Base-by-base conservation (phyloP, 78 protist species). In the Diacronema lutheri region DNA sequence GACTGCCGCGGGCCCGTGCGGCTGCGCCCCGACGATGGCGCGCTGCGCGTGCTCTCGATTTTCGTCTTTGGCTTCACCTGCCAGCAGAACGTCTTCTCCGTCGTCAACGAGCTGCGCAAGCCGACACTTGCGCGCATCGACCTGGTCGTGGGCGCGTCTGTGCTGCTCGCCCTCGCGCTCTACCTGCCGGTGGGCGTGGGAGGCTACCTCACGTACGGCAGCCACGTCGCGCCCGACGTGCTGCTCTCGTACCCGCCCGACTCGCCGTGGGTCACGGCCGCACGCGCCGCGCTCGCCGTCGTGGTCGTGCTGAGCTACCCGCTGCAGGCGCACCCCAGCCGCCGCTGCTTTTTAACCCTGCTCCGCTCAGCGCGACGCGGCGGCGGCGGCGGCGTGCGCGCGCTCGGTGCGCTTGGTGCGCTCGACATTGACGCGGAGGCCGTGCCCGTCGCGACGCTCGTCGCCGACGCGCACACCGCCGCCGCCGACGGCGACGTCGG, bases 271-370 rank as follows among this genome's bases (percentile, higher is more conserved):
- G 46, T 26, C 40, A 38, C 29, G 29, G 33, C 46, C 20, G 79
- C 60, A 1, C 87, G 87, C 64, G 1, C 66, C 33, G 21, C 16
- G 21, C 3, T 83, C n/a, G 74, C 62, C 6, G 19, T 71, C 26
- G 64, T 66, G 25, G 87, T 73, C n/a, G 7, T 41, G 50, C 44
- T 31, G 80, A 64, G 64, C 61, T 83, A 83, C 79, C 81, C 87
- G 12, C 80, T 83, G 41, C 87, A 83, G 55, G 3, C 37, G 25
- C 87, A 83, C 87, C 87, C 87, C 4, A 6, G 35, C 44, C 65
- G 83, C 56, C 9, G 1, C 33, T 50, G 83, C 50, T 0, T 7
- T 9, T n/a, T 46, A 19, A 78, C 46, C 64, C 83, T 78, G 29
- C 33, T 9, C 29, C 50, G 50, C 50, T 44, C 50, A 3, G 50